phyloP scores from a whole-genome alignment of 2,329 filamentous ascomycete species.

The Septoria petroselini region DNA sequence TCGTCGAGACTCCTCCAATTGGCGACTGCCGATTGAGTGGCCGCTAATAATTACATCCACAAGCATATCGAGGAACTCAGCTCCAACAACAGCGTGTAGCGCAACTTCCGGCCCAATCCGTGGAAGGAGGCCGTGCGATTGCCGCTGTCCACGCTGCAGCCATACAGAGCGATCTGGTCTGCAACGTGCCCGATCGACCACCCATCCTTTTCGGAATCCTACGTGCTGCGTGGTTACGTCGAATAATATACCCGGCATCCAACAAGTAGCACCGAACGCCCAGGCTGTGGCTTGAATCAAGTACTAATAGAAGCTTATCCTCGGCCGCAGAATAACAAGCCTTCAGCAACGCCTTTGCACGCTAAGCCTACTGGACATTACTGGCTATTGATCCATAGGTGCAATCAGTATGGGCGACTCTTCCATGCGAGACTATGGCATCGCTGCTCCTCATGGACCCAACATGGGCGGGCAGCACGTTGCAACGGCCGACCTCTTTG shows the following conservation, averaged over 20 bases:
- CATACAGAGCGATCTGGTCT: slow-evolving; percentile 5
- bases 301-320: slow-evolving; percentile 10
- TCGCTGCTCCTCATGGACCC: slow-evolving; percentile 49
- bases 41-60: not conserved
- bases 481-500: slow-evolving; percentile 43
- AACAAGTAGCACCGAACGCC: slow-evolving; percentile 2
- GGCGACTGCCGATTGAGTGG: not conserved
- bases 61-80: slow-evolving; percentile 4
- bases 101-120: slow-evolving; percentile 5
- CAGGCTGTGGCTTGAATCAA: slow-evolving; percentile 8
- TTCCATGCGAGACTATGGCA: slow-evolving; percentile 49
- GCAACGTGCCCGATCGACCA: slow-evolving; percentile 7
- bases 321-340: not conserved
- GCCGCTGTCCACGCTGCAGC: not conserved
- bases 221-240: not conserved
- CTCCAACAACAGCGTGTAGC: slow-evolving; percentile 1
- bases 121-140: not conserved
- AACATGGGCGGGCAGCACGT: slow-evolving; percentile 46
- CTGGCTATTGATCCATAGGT: not conserved
- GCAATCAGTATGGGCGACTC: slow-evolving; percentile 29
- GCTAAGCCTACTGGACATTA: slow-evolving; percentile 1
- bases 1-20: not conserved
- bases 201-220: not conserved
- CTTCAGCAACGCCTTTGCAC: not conserved
- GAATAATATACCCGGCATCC: not conserved